phyloP scores from a whole-genome alignment of 2,329 filamentous ascomycete genomes.

The Alternaria panax region DNA sequence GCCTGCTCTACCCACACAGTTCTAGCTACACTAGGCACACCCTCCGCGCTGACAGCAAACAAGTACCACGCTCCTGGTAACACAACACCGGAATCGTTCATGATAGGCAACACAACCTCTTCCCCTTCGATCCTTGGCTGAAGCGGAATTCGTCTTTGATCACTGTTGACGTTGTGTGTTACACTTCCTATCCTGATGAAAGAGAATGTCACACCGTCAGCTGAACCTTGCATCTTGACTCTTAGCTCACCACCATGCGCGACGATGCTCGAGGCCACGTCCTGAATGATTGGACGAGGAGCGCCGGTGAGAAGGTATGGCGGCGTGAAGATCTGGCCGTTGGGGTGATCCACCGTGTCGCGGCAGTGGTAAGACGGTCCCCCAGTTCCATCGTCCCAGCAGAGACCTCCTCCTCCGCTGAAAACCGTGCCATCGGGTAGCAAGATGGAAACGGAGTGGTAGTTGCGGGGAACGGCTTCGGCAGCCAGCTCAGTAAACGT shows the following conservation, averaged over 20 bases:
- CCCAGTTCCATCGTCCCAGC: constrained; percentile 22
- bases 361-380: constrained; percentile 51
- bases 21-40: constrained; percentile 28
- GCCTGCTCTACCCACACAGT: constrained; percentile 17
- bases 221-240: constrained; percentile 18
- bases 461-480: constrained; percentile 26
- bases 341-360: constrained; percentile 55
- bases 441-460: constrained; percentile 34
- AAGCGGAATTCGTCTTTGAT: constrained; percentile 30
- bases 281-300: constrained; percentile 22
- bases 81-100: constrained; percentile 21
- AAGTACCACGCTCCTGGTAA: constrained; percentile 30
- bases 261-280: constrained; percentile 7
- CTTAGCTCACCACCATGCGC: constrained; percentile 21
- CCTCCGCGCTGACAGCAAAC: constrained; percentile 23
- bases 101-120: constrained; percentile 16
- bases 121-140: constrained; percentile 3
- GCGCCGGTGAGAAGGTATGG: constrained; percentile 58
- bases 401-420: constrained; percentile 31
- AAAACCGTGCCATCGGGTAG: constrained; percentile 31
- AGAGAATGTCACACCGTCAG: constrained; percentile 18
- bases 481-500: constrained; percentile 25
- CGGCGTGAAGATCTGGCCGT: constrained; percentile 63
- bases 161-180: constrained; percentile 32
- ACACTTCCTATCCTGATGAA: constrained; percentile 33